Evolutionary conservation across 2,329 filamentous ascomycete species (phyloP), one percentile per base, ranked within the genome.

Genomic region (Sporothrix protearum): DNA sequence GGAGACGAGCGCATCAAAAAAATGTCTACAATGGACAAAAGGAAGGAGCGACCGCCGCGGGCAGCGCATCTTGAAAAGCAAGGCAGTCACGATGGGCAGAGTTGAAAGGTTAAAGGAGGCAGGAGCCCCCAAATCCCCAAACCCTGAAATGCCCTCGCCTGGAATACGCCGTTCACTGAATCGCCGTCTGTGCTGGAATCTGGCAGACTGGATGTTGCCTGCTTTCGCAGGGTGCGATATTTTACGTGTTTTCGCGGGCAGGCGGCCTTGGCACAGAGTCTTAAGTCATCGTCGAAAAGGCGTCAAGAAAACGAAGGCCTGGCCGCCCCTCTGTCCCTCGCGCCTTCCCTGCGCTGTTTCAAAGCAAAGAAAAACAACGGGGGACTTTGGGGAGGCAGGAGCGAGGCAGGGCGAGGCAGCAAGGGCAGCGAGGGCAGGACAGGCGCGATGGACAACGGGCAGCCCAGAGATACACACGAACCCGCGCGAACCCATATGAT

Each of bases 91-190:
- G 57, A 63, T 57, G 10, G 57, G 57, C 57, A 39, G n/a, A 39
- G 57, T 42, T 6, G n/a, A 25, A 14, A 25, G 14, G 33, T 36
- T 8, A 36, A 36, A 8, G 33, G n/a, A 63, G n/a, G 12, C 59
- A 45, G 12, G 36, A 39, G n/a, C 36, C 59, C 36, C 36, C 36
- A 63, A 63, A 61, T 33, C 57, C 57, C 57, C n/a, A 64, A 63
- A 45, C 12, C 12, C 42, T 2, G 3, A 42, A 63, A 45, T 28
- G 30, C 59, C 12, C n/a, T 42, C n/a, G 59, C 36, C n/a, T 28
- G 22, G 59, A 64, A 64, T 39, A 64, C 59, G 59, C 59, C 59
- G 59, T 64, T 64, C 36, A 28, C 59, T 64, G 59, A 64, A 42
- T 45, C 59, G 59, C 59, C 59, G 36, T 64, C 59, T 64, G 12